Evolutionary conservation across 306 rosid genomes (phyloP), one percentile per base, ranked within the genome.

Genomic region (Calophaca sinica): DNA sequence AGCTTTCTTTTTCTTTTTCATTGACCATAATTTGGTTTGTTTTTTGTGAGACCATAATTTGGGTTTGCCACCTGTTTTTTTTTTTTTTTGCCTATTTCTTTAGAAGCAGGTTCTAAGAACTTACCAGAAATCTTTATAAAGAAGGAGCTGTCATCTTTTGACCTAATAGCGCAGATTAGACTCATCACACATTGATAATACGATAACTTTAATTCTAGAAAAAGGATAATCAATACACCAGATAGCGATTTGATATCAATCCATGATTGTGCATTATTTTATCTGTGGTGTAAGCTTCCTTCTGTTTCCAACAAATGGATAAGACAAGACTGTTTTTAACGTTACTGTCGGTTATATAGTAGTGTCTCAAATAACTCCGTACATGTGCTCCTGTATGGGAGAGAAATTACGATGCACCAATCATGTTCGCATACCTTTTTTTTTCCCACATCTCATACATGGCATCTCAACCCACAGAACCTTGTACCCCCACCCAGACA

Each of bases 71-170:
- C 0, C 26, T 20, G n/a, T 65, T 20, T 20, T 20, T 20, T 20
- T 20, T 12, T 46, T 36, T 32, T 41, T 62, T 3, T 20, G 4
- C 28, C 60, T 15, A 38, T 36, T 85, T 70, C 84, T 82, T 74
- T 74, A 5, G 32, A 62, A 5, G 66, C 79, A 86, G 65, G 80
- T 86, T 86, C 83, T 68, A 41, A 62, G 83, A 82, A 81, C 67
- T 63, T 68, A 49, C 26, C 26, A 20, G 26, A 20, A 20, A 20
- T 20, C 26, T 20, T 20, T 20, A n/a, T 66, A 76, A 53, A 81
- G 75, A 79, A 68, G 49, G 73, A 61, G 62, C 15, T 31, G 80
- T 41, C 77, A 68, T 86, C 79, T 88, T 88, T 86, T 88, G 79
- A 86, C 89, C 80, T 15, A 7, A 49, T 60, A 78, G 67, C 41